Evolutionary conservation across 2,329 filamentous ascomycete species (phyloP).

Genomic region (Aureobasidium uvarum): DNA sequence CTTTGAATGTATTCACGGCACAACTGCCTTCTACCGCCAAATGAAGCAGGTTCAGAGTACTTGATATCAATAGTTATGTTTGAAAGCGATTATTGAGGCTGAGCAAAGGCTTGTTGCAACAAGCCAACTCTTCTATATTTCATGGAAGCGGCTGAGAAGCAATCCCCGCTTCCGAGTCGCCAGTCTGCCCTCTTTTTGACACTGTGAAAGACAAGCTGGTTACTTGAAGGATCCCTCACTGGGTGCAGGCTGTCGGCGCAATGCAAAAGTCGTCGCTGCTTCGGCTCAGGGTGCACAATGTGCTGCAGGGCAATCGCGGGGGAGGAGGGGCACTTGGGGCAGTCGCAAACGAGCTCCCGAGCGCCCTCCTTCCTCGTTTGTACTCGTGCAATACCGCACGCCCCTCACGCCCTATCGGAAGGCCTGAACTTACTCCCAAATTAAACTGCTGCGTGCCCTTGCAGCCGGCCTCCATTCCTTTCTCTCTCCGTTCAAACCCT

Average conservation of each 20-base stretch:
- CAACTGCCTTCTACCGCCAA: background rate
- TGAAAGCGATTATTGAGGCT: background rate
- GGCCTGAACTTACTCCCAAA: background rate
- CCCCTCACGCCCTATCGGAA: conserved; percentile 18
- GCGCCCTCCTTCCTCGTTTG: conserved; percentile 24
- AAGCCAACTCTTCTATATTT: background rate
- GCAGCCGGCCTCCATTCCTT: background rate
- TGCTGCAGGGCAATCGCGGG: conserved; percentile 24
- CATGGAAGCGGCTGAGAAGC: background rate
- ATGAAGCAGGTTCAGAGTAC: background rate
- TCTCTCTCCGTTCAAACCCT: background rate
- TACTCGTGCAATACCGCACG: conserved; percentile 6
- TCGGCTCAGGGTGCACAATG: conserved; percentile 18
- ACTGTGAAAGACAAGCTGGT: background rate
- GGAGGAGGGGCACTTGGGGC: too few relatives aligned
- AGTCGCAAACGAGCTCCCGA: conserved; percentile 21
- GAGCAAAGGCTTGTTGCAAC: background rate
- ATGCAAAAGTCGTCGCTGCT: conserved; percentile 19
- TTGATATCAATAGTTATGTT: background rate
- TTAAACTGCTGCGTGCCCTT: conserved; percentile 11
- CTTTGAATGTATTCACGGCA: background rate
- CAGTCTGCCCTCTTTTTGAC: background rate
- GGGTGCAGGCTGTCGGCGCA: background rate
- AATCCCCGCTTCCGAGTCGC: background rate
- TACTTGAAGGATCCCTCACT: background rate